These are phyloP conservation scores for Pseudozyma hubeiensis DNA, from an alignment of 1,284 basidiomycete species.

Conservation along the genomic window DNA sequence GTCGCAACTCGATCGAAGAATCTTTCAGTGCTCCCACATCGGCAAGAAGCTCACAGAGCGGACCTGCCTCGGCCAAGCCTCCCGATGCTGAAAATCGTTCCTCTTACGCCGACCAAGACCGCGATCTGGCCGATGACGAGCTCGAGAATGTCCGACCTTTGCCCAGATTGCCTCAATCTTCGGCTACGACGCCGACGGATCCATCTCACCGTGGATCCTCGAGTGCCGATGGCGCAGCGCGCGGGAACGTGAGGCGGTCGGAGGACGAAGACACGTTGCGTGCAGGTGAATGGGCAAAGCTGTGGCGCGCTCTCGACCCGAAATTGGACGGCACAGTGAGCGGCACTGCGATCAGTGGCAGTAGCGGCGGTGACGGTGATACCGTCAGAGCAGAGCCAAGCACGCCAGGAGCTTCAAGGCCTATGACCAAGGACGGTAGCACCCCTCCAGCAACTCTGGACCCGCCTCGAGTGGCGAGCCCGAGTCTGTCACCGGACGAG, in stretches of 20 bases:
- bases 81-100: constrained; percentile 16
- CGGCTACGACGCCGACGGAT: constrained; percentile 32
- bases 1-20: constrained; percentile 44
- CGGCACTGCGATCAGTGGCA: constrained; percentile 41
- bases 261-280: constrained; percentile 58
- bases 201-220: constrained; percentile 3
- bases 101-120: constrained; percentile 27
- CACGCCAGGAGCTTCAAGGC: constrained; percentile 35
- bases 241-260: constrained; percentile 19
- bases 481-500: constrained; percentile 40
- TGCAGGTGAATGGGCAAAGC: constrained; percentile 50
- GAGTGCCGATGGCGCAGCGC: constrained; percentile 1
- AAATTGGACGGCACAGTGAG: constrained; percentile 20
- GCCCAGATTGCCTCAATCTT: constrained; percentile 40
- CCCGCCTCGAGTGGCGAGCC: constrained; percentile 19
- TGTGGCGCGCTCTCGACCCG: constrained; percentile 37
- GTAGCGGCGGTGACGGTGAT: constrained; percentile 46
- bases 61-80: constrained; percentile 24
- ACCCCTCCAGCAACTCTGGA: neutral
- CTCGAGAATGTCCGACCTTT: constrained; percentile 56
- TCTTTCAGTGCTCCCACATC: constrained; percentile 60
- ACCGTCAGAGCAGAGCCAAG: constrained; percentile 44
- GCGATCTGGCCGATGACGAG: constrained; percentile 52
- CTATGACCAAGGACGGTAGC: constrained; percentile 25
- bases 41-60: constrained; percentile 60